Evolutionary conservation across 164 flowering plant genomes (phyloP).

Genomic region (Amborella trichopoda): DNA sequence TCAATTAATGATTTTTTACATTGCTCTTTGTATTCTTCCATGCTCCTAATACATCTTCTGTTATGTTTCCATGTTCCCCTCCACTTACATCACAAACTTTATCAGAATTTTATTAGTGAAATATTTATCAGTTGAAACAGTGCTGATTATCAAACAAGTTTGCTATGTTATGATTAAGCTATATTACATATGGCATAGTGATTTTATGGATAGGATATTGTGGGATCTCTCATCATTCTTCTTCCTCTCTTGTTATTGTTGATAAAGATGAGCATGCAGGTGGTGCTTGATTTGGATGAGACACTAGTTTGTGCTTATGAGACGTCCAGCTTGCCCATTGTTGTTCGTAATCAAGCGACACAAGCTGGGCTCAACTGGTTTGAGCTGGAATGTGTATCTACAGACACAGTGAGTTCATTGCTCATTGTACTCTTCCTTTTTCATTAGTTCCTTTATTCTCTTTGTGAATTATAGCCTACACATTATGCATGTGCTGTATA

Average conservation of each 20-base stretch:
- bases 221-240: neutral
- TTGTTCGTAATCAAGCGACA: slow-evolving; percentile 56
- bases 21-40: too few species aligned
- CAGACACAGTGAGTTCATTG: slow-evolving; percentile 51
- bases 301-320: slow-evolving; percentile 93
- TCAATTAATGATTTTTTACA: too few species aligned
- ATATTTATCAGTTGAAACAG: too few species aligned
- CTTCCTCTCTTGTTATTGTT: neutral
- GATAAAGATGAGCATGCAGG: slow-evolving; percentile 25
- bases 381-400: slow-evolving; percentile 82
- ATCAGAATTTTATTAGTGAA: too few species aligned
- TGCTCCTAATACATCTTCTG: too few species aligned
- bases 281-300: slow-evolving; percentile 95
- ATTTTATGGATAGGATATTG: neutral
- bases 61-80: too few species aligned
- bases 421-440: slow-evolving; percentile 1
- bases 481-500: too few species aligned
- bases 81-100: too few species aligned
- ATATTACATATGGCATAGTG: neutral
- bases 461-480: too few species aligned
- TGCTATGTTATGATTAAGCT: neutral
- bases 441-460: too few species aligned
- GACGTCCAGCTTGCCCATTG: slow-evolving; percentile 64
- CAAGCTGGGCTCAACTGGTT: slow-evolving; percentile 91
- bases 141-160: too few species aligned